Evolutionary conservation across 2,329 filamentous ascomycete genomes (phyloP).

Genomic region (Trichoderma harzianum): DNA sequence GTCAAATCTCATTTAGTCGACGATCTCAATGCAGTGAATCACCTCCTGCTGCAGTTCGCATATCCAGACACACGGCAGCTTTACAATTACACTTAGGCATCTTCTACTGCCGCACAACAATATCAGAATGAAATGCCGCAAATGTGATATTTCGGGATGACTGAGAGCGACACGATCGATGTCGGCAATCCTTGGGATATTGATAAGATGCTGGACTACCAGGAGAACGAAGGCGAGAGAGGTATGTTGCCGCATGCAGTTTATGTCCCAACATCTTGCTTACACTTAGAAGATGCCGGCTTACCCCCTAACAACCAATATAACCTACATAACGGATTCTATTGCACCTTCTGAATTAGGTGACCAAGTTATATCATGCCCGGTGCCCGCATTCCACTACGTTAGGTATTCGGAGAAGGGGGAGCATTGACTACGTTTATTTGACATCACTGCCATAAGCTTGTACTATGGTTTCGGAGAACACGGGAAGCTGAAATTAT

Average conservation of each 20-base stretch:
- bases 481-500: background rate
- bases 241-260: constrained; percentile 9
- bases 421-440: background rate
- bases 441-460: background rate
- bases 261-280: background rate
- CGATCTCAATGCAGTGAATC: constrained; percentile 20
- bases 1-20: constrained; percentile 20
- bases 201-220: constrained; percentile 22
- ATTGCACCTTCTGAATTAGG: background rate
- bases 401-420: background rate
- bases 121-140: constrained; percentile 9
- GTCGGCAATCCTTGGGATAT: constrained; percentile 26
- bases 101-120: constrained; percentile 5
- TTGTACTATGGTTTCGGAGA: background rate
- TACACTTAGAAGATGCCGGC: background rate
- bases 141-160: constrained; percentile 21
- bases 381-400: background rate
- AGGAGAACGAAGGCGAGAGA: constrained; percentile 21
- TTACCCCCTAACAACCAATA: background rate
- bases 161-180: constrained; percentile 24
- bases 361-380: background rate
- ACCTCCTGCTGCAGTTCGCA: constrained; percentile 20
- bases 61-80: constrained; percentile 19
- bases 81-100: constrained; percentile 18
- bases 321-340: background rate